Conservation (phyloP, 2,329 filamentous ascomycete genomes). For the Clonostachys rosea region DNA sequence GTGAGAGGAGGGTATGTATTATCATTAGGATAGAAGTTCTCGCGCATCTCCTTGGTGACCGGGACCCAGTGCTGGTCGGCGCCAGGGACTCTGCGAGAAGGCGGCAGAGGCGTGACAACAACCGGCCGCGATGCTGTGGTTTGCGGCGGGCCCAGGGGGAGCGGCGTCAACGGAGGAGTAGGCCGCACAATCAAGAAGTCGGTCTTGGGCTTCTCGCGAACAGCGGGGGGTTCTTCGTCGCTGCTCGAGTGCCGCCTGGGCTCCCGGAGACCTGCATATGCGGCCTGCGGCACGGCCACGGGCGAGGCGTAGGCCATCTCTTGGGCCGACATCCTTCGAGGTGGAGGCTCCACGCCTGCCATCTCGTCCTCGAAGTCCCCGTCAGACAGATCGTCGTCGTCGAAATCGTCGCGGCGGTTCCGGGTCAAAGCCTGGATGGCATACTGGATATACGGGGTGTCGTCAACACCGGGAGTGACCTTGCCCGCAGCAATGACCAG, state of each 20-base stretch:
- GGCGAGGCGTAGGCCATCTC: not conserved
- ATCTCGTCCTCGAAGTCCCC: slow-evolving; percentile 3
- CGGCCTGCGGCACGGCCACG: not conserved
- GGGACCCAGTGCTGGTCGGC: slow-evolving; percentile 18
- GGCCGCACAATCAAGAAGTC: not conserved
- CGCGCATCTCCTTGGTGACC: slow-evolving; percentile 23
- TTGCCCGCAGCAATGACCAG: slow-evolving; percentile 42
- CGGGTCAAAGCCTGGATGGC: slow-evolving; percentile 83
- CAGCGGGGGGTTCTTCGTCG: not conserved
- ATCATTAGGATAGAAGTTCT: slow-evolving; percentile 29
- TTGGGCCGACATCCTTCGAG: not conserved
- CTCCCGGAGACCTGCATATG: slow-evolving; percentile 1
- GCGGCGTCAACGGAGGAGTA: not conserved
- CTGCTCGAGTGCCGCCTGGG: not conserved
- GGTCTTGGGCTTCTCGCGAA: not conserved
- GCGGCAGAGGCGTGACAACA: not conserved
- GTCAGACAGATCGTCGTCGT: slow-evolving; percentile 1
- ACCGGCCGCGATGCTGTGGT: not conserved
- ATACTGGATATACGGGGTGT: slow-evolving; percentile 84
- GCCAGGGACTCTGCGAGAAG: slow-evolving; percentile 1
- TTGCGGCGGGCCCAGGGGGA: not conserved
- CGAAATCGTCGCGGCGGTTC: not conserved
- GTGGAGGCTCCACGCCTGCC: not conserved
- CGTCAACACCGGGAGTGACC: slow-evolving; percentile 74
- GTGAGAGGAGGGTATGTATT: slow-evolving; percentile 47